Conservation (phyloP, 2,329 filamentous ascomycete species). For the Zymoseptoria ardabiliae region DNA sequence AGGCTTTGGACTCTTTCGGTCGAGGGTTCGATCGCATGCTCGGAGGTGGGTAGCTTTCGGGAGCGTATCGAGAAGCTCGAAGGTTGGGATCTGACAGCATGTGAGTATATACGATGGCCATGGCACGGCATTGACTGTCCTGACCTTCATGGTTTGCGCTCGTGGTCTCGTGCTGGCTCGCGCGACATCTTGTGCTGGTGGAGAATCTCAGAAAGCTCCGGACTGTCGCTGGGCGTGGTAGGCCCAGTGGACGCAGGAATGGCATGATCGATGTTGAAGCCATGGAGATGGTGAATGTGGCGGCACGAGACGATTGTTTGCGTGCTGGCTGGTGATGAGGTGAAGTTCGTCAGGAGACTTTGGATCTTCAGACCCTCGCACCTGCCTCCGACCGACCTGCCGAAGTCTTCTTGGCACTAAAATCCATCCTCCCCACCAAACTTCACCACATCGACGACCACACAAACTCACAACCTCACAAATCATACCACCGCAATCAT, state of each 20-base stretch:
- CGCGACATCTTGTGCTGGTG: constrained; percentile 19
- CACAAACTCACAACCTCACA: constrained; percentile 1
- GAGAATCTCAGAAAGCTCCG: constrained; percentile 38
- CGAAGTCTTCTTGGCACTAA: neutral
- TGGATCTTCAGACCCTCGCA: too few relatives aligned
- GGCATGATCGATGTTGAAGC: constrained; percentile 31
- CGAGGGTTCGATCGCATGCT: constrained; percentile 28
- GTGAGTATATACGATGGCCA: neutral
- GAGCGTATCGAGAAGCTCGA: constrained; percentile 27
- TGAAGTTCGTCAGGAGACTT: neutral
- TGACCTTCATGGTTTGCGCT: constrained; percentile 25
- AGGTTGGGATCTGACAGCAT: constrained; percentile 26
- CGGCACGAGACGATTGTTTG: neutral
- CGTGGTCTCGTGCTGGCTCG: constrained; percentile 6
- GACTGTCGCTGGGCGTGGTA: constrained; percentile 31
- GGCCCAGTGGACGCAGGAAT: constrained; percentile 35
- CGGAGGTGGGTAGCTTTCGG: constrained; percentile 27
- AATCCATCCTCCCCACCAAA: neutral
- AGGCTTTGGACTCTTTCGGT: constrained; percentile 30
- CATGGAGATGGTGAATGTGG: constrained; percentile 23
- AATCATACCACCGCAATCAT: constrained; percentile 25
- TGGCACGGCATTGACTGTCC: neutral
- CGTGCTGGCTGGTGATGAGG: neutral
- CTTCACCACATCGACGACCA: neutral
- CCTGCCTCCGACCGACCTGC: neutral